Base-by-base conservation (phyloP, 352 stramenopile species). In the Globisporangium apiculatum region DNA sequence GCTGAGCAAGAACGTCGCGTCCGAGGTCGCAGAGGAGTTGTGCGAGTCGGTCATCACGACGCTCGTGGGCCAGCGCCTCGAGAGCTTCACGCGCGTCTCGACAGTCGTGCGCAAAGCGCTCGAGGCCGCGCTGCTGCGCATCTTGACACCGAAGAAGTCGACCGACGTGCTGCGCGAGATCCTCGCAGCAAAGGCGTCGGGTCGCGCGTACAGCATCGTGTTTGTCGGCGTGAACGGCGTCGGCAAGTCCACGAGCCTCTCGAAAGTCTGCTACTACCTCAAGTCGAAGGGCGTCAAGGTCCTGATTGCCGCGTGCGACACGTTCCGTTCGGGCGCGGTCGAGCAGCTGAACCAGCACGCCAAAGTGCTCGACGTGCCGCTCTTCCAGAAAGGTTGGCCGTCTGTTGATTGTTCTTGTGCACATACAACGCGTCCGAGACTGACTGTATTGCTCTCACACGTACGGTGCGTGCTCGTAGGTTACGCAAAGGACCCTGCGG, bases 201-300 rank as follows among this genome's bases (percentile, higher is more conserved):
- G 86, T 40, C 83, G 82, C 60, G 89, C 95, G n/a, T 99, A 98
- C 77, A 97, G 93, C 53, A 98, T 99, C 71, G 94, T 98, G 4
- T 99, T 99, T 69, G 93, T 99, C 14, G 97, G 97, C 40, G 97
- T 99, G 40, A 99, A 99, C 72, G 97, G 97, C 53, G 94, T 99
- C 48, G 96, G 97, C 60, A 99, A 99, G 75, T 98, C 89, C n/a
- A 99, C 97, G 7, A 98, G 86, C 59, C 74, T 99, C 47, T 97
- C 97, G 52, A 99, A 99, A 72, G 91, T 99, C 58, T 97, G 93
- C 59, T 99, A 99, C 78, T 99, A 99, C 71, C 84, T 99, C 48
- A 98, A 99, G 73, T 91, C 87, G 11, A 98, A 99, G 67, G 96
- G 95, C 47, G 78, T 98, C 57, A 97, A 97, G 50, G 84, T 97